Base-by-base conservation (phyloP, 495 filamentous ascomycete species). In the Penicillium alfredii region DNA sequence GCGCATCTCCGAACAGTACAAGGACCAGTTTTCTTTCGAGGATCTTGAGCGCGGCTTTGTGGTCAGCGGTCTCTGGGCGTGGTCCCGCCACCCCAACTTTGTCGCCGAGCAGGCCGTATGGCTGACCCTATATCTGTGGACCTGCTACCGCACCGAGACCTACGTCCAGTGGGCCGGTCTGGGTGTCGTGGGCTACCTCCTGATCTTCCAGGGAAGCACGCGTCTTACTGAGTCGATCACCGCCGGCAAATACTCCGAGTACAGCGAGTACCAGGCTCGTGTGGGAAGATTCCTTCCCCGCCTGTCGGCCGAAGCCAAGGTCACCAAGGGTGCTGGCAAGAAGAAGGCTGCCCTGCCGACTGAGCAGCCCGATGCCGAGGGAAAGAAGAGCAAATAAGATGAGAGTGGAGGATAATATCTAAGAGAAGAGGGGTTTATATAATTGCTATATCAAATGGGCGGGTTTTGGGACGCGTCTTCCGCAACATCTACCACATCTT, bases 1-100 rank as follows among this genome's bases (percentile, higher is more conserved):
- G 28, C 82, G 84, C 54, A 76, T 88, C 8, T 72, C 86, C 7
- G 58, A 57, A 4, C 38, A 45, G 8, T 61, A 54, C 51, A 67
- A 69, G 54, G 56, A 53, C 32, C 52, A 58, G 15, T 68, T 49
- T 40, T 70, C 63, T 22, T 74, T 77, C 35, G 81, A 79, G 44
- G 88, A 96, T 41, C 74, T 99, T 1, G 88, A 96, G 48, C 80
- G 93, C 28, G 93, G 93, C 29, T 99, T 99, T 58, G 73, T 84
- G 30, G 81, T 87, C 22, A 78, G 71, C 2, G 93, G 93, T 0
- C 69, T 99, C 13, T 99, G 83, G 82, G 81, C 79, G 0, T 86
- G 75, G 55, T 84, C 78, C 39, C 78, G 93, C 6, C 93, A 99
- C 59, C 93, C 93, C 24, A 97, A 97, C 63, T 97, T 96, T 53